phyloP scores from a whole-genome alignment of 2,329 filamentous ascomycete genomes.

The Fonsecaea nubica region DNA sequence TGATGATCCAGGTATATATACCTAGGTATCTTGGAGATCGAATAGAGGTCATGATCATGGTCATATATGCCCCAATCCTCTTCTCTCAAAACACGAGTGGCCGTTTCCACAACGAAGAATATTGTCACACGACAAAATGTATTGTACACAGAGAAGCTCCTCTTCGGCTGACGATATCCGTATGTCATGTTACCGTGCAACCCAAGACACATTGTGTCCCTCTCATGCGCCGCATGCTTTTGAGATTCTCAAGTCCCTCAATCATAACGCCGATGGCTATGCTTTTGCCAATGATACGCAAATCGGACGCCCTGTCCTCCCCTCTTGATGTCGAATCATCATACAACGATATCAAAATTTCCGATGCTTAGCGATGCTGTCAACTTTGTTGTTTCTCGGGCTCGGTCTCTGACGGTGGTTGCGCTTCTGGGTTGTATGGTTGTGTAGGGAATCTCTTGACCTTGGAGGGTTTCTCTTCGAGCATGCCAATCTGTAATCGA shows the following conservation, averaged over 20 bases:
- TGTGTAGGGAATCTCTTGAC: slow-evolving; percentile 23
- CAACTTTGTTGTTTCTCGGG: slow-evolving; percentile 8
- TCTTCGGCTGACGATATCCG: not conserved
- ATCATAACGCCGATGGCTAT: slow-evolving; percentile 3
- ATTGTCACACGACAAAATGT: not conserved
- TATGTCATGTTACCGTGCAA: not conserved
- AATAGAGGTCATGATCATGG: not conserved
- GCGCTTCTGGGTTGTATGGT: slow-evolving; percentile 12
- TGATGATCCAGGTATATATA: not conserved
- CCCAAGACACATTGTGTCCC: not conserved
- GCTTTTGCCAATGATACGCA: not conserved
- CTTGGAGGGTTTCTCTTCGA: slow-evolving; percentile 34
- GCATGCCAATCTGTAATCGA: slow-evolving; percentile 33
- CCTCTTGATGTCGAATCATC: not conserved
- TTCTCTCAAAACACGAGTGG: not conserved
- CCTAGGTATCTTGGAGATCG: not conserved
- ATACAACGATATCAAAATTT: not conserved
- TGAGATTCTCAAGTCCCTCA: not conserved
- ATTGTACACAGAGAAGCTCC: not conserved
- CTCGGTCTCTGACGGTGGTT: slow-evolving; percentile 1
- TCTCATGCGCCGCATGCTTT: not conserved
- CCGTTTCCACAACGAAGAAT: not conserved
- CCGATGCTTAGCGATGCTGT: not conserved
- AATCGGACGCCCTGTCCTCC: not conserved
- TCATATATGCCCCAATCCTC: not conserved